Percentiles rank a stretch among this genome's conserved stretches.
These are phyloP conservation scores for Russula virescens DNA, from an alignment of 768 basidiomycete genomes.

Conservation along the genomic window DNA sequence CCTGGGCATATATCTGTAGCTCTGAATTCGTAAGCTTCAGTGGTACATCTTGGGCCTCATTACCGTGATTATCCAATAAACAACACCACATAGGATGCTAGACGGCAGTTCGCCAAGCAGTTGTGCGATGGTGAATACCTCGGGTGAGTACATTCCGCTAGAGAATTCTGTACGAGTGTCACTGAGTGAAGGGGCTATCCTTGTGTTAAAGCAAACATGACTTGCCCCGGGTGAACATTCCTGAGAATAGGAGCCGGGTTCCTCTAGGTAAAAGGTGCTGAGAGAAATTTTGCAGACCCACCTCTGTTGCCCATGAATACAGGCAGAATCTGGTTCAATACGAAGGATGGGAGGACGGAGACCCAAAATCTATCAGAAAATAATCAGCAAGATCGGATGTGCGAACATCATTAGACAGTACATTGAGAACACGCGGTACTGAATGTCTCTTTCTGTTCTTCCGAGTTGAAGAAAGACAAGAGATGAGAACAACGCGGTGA, in stretches of 20 bases:
- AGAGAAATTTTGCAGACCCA: conserved; percentile 21
- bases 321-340: conserved; percentile 80
- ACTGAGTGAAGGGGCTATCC: neutral
- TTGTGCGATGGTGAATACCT: conserved; percentile 80
- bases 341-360: conserved; percentile 60
- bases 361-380: conserved; percentile 47
- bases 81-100: conserved; percentile 58
- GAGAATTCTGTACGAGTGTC: conserved; percentile 49
- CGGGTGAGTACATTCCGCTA: conserved; percentile 80
- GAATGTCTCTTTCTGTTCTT: conserved; percentile 55
- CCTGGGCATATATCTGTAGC: conserved; percentile 51
- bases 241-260: conserved; percentile 23
- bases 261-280: neutral
- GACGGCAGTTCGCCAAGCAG: conserved; percentile 78
- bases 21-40: neutral
- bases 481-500: conserved; percentile 65
- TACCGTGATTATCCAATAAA: conserved; percentile 76
- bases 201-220: neutral
- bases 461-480: conserved; percentile 77
- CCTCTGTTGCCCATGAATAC: conserved; percentile 71
- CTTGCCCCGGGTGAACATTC: conserved; percentile 34
- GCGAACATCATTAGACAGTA: conserved; percentile 32
- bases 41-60: conserved; percentile 9
- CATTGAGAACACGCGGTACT: conserved; percentile 80
- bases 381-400: neutral